Percentiles rank a stretch among this genome's conserved stretches.
Conservation (phyloP, 495 filamentous ascomycete genomes). For the Chaetomium fimeti region DNA sequence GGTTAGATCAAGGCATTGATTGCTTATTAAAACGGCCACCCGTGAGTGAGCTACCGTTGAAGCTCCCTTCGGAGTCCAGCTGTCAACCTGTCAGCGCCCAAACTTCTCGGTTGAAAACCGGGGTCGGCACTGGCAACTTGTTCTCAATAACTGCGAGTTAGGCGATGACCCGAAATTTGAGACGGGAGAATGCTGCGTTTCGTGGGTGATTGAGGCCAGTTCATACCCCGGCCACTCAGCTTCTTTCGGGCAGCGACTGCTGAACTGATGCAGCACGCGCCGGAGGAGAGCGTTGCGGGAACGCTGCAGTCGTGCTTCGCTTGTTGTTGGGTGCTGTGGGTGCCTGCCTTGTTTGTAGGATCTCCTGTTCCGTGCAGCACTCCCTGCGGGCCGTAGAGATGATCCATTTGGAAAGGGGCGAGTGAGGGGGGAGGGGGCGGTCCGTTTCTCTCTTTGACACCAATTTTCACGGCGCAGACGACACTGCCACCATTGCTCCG, state of each 20-base stretch:
- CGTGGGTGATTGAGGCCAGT: background rate
- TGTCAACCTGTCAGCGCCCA: background rate
- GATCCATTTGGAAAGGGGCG: background rate
- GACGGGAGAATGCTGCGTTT: slow-evolving; percentile 8
- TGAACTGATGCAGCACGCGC: slow-evolving; percentile 11
- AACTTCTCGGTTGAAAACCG: slow-evolving; percentile 1
- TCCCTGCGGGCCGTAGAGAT: background rate
- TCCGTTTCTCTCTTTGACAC: background rate
- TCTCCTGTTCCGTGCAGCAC: slow-evolving; percentile 9
- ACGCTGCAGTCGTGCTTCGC: slow-evolving; percentile 15
- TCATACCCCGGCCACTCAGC: slow-evolving; percentile 2
- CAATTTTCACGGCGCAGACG: background rate
- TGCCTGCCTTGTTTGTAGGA: background rate
- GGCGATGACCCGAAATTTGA: slow-evolving; percentile 11
- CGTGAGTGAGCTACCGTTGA: background rate
- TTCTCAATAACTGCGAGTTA: too few species aligned
- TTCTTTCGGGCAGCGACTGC: slow-evolving; percentile 6
- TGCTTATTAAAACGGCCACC: background rate
- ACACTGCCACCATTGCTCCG: slow-evolving; percentile 1
- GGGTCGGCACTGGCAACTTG: slow-evolving; percentile 1
- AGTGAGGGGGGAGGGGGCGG: too few species aligned
- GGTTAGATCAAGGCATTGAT: slow-evolving; percentile 13
- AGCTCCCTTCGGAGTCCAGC: background rate
- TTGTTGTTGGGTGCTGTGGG: background rate
- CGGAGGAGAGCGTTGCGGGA: slow-evolving; percentile 10